A percentile compares a stretch with the other conserved stretches of the same genome.
Conservation (phyloP, 2,329 filamentous ascomycete species). For the Colletotrichum coccodes region DNA sequence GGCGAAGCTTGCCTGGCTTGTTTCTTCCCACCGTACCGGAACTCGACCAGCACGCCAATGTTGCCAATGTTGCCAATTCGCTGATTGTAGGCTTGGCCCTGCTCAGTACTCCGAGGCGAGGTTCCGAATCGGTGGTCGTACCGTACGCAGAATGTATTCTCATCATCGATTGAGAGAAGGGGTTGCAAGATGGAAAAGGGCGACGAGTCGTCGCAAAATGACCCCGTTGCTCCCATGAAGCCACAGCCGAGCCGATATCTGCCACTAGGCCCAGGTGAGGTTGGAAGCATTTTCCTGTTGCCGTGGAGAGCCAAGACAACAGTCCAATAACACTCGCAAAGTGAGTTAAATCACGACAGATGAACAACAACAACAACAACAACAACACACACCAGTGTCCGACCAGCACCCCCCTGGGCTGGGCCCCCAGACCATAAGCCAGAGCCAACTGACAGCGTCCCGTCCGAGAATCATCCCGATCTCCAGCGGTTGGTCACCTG, state of each 20-base stretch:
- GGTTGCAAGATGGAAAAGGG: conserved; percentile 12
- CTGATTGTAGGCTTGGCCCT: conserved; percentile 9
- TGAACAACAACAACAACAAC: conserved; percentile 19
- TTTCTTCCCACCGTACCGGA: neutral
- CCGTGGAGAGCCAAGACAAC: conserved; percentile 16
- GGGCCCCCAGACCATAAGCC: neutral
- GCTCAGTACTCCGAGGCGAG: neutral
- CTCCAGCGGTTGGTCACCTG: conserved; percentile 10
- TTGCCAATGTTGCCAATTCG: conserved; percentile 18
- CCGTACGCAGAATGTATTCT: neutral
- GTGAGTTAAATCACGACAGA: neutral
- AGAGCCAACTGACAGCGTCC: neutral
- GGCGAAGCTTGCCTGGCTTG: conserved; percentile 6
- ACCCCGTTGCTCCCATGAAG: conserved; percentile 14
- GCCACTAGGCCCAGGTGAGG: conserved; percentile 14
- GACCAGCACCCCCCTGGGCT: too few relatives aligned
- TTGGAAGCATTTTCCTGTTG: conserved; percentile 5
- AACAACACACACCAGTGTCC: neutral
- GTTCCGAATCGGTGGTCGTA: neutral
- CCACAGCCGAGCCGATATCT: conserved; percentile 15
- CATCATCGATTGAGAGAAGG: neutral
- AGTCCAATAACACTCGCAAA: neutral
- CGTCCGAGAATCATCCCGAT: conserved; percentile 16
- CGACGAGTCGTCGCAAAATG: conserved; percentile 14
- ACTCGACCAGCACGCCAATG: conserved; percentile 7